Evolutionary conservation across 2,329 filamentous ascomycete genomes (phyloP).

Genomic region (Fusarium sp.): DNA sequence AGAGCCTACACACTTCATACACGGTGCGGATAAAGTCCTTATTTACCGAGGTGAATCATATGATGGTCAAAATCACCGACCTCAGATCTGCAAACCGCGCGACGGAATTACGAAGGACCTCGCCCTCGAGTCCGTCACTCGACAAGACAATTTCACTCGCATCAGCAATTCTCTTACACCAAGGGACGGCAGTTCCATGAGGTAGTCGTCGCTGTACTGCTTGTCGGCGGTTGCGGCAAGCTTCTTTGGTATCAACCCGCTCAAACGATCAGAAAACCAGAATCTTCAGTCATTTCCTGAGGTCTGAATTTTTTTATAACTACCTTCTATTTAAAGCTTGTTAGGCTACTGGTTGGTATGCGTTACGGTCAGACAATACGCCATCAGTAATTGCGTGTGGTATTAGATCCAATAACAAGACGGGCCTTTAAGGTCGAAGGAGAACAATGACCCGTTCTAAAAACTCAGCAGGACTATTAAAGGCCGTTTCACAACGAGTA

Average conservation of each 20-base stretch:
- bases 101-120: not conserved
- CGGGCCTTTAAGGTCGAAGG: too few relatives aligned
- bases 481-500: fast-evolving
- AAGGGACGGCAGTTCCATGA: not conserved
- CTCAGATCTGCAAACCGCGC: not conserved
- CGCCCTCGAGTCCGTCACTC: not conserved
- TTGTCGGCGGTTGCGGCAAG: not conserved
- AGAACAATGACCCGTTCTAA: not conserved
- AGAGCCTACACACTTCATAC: not conserved
- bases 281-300: not conserved
- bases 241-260: not conserved
- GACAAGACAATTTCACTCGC: not conserved
- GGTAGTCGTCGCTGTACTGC: not conserved
- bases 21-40: not conserved
- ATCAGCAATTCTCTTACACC: fast-evolving
- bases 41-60: not conserved
- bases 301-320: too few relatives aligned
- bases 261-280: not conserved
- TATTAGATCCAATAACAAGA: not conserved
- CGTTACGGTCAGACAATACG: not conserved
- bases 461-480: not conserved
- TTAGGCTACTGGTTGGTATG: not conserved
- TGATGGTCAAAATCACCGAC: too few relatives aligned
- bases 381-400: not conserved
- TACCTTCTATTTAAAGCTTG: not conserved